Percentiles rank a stretch among this genome's conserved stretches.
phyloP scores from a whole-genome alignment of 2,329 filamentous ascomycete species.

The Balansia obtecta region DNA sequence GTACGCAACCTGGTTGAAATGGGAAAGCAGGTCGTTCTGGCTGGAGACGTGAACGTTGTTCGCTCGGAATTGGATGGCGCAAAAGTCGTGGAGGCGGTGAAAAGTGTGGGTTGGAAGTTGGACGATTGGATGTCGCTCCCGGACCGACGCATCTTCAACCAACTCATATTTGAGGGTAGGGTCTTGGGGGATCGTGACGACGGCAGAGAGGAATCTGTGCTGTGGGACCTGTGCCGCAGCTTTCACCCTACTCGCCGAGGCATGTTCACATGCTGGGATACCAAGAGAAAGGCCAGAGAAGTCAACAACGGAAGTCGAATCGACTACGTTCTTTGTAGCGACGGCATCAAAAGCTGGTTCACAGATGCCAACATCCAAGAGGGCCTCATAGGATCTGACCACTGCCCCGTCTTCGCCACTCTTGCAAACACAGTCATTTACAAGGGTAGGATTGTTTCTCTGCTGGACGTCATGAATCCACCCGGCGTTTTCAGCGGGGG shows the following conservation, averaged over 20 bases:
- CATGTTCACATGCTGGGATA: constrained; percentile 98
- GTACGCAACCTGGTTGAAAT: constrained; percentile 69
- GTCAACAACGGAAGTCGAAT: constrained; percentile 89
- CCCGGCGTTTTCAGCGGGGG: constrained; percentile 58
- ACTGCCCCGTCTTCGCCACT: constrained; percentile 81
- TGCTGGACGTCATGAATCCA: constrained; percentile 69
- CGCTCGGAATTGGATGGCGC: constrained; percentile 63
- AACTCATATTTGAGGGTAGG: constrained; percentile 63
- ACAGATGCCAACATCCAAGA: constrained; percentile 77
- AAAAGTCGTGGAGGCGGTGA: constrained; percentile 56
- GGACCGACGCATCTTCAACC: constrained; percentile 69
- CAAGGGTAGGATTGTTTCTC: constrained; percentile 34
- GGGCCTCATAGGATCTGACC: constrained; percentile 86
- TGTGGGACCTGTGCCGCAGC: constrained; percentile 74
- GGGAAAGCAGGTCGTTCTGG: constrained; percentile 76
- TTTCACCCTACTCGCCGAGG: constrained; percentile 70
- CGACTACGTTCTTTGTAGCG: constrained; percentile 81
- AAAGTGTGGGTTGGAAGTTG: constrained; percentile 53
- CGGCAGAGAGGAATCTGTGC: constrained; percentile 54
- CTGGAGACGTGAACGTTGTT: constrained; percentile 79
- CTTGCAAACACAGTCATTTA: constrained; percentile 51
- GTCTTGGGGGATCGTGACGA: constrained; percentile 55
- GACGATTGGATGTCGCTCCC: constrained; percentile 63
- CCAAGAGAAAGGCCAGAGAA: constrained; percentile 86
- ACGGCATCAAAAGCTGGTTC: constrained; percentile 71